Percentiles rank a stretch among this genome's conserved stretches.
phyloP scores from a whole-genome alignment of 202 grass and related monocot genomes.

The Bolboschoenoplectus hybrid region DNA sequence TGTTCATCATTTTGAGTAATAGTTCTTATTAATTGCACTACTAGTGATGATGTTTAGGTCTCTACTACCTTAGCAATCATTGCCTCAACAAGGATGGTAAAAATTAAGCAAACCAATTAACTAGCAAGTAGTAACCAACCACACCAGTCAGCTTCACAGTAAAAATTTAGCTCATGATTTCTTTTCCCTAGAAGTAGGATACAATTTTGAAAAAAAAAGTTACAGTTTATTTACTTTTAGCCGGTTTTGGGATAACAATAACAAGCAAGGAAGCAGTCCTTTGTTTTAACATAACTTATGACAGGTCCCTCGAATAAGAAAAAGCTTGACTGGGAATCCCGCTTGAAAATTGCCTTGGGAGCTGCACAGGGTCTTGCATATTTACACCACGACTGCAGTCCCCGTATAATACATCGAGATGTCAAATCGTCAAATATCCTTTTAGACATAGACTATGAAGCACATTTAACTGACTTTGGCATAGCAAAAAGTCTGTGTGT shows the following conservation, averaged over 20 bases:
- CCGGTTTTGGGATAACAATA: not conserved
- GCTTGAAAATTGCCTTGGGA: slow-evolving; percentile 77
- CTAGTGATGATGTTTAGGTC: not conserved
- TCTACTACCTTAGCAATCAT: not conserved
- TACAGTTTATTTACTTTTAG: not conserved
- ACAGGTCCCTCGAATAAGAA: slow-evolving; percentile 86
- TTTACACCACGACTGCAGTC: slow-evolving; percentile 95
- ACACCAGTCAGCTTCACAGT: not conserved
- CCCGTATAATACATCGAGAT: slow-evolving; percentile 90
- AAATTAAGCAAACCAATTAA: too few relatives aligned
- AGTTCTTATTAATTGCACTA: not conserved
- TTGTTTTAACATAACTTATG: not conserved
- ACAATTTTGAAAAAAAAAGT: not conserved
- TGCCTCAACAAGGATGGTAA: not conserved
- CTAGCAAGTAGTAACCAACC: too few relatives aligned
- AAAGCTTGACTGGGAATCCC: slow-evolving; percentile 83
- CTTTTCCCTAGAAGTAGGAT: not conserved
- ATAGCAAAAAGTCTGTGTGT: slow-evolving; percentile 97
- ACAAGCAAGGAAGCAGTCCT: not conserved
- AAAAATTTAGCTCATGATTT: not conserved
- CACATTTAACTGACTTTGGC: slow-evolving; percentile 94
- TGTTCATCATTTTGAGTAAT: not conserved
- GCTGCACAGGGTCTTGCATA: slow-evolving; percentile 94
- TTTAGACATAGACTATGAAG: slow-evolving; percentile 84
- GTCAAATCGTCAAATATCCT: slow-evolving; percentile 99